phyloP scores from a whole-genome alignment of 768 basidiomycete genomes.

The Tylopilus sp. region DNA sequence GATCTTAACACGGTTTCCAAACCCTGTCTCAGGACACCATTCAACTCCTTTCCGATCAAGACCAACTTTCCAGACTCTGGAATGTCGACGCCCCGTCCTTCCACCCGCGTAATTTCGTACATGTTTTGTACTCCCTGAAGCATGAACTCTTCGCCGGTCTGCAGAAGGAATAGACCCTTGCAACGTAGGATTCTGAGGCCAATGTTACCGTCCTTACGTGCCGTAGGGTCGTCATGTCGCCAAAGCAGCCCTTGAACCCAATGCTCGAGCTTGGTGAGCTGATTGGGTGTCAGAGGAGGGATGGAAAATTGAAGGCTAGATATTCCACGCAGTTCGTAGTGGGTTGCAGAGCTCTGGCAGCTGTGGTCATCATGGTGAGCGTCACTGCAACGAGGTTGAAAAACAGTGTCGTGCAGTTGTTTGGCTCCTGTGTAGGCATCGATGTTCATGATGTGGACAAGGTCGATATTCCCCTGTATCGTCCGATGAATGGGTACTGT shows the following conservation, averaged over 20 bases:
- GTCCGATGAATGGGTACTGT: slow-evolving; percentile 73
- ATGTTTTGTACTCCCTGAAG: slow-evolving; percentile 90
- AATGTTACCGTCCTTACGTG: slow-evolving; percentile 6
- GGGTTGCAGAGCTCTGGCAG: slow-evolving; percentile 36
- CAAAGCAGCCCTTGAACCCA: slow-evolving; percentile 84
- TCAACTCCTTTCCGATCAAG: slow-evolving; percentile 80
- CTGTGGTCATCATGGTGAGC: slow-evolving; percentile 29
- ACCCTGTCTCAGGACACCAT: slow-evolving; percentile 51
- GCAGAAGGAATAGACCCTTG: slow-evolving; percentile 73
- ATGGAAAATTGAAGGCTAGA: slow-evolving; percentile 72
- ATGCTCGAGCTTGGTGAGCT: slow-evolving; percentile 57
- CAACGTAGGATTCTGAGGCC: slow-evolving; percentile 71
- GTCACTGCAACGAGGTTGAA: slow-evolving; percentile 34
- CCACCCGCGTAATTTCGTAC: slow-evolving; percentile 69
- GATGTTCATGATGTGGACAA: slow-evolving; percentile 74
- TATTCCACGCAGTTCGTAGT: slow-evolving; percentile 79
- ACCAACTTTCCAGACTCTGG: slow-evolving; percentile 76
- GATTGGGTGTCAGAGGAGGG: slow-evolving; percentile 50
- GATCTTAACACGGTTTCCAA: slow-evolving; percentile 34
- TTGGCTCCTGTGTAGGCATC: slow-evolving; percentile 65
- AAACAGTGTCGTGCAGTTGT: slow-evolving; percentile 21
- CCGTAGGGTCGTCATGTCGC: slow-evolving; percentile 59
- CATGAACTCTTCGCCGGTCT: slow-evolving; percentile 59
- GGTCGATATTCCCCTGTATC: slow-evolving; percentile 65
- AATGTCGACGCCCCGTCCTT: slow-evolving; percentile 42